phyloP scores from a whole-genome alignment of 768 basidiomycete genomes.

The Lactarius tabidus region DNA sequence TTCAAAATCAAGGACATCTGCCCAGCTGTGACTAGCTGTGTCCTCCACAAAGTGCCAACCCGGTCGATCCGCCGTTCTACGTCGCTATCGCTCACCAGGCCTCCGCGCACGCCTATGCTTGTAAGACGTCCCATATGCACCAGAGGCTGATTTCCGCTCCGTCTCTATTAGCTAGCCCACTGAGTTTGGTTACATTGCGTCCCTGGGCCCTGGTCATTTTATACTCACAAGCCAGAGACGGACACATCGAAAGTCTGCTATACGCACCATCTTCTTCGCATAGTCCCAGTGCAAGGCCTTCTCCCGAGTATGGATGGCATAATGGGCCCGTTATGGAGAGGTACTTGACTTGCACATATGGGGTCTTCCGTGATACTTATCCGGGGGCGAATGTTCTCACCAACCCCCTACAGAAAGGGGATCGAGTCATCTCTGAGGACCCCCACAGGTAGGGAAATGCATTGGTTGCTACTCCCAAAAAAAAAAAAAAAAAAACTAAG shows the following conservation, averaged over 20 bases:
- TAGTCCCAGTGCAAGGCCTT: not conserved
- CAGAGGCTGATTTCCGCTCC: not conserved
- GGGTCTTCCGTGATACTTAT: not conserved
- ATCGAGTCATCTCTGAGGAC: not conserved
- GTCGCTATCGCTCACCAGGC: too few relatives aligned
- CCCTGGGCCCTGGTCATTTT: not conserved
- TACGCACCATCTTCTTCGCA: not conserved
- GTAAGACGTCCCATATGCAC: not conserved
- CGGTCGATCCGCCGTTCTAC: not conserved
- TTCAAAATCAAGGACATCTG: not conserved
- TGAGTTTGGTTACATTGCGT: not conserved
- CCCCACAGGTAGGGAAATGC: too few relatives aligned
- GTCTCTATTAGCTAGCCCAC: not conserved
- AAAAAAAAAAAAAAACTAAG: too few relatives aligned
- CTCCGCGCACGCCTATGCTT: too few relatives aligned
- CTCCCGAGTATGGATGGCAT: not conserved
- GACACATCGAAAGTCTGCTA: too few relatives aligned
- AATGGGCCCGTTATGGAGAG: not conserved
- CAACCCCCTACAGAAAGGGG: not conserved
- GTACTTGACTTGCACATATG: not conserved
- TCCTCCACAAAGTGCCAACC: not conserved
- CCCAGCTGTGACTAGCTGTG: not conserved
- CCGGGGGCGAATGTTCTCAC: not conserved
- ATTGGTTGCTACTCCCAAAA: too few relatives aligned
- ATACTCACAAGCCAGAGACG: too few relatives aligned